phyloP scores from a whole-genome alignment of 1,284 basidiomycete genomes.

The Ustilago trichophora region DNA sequence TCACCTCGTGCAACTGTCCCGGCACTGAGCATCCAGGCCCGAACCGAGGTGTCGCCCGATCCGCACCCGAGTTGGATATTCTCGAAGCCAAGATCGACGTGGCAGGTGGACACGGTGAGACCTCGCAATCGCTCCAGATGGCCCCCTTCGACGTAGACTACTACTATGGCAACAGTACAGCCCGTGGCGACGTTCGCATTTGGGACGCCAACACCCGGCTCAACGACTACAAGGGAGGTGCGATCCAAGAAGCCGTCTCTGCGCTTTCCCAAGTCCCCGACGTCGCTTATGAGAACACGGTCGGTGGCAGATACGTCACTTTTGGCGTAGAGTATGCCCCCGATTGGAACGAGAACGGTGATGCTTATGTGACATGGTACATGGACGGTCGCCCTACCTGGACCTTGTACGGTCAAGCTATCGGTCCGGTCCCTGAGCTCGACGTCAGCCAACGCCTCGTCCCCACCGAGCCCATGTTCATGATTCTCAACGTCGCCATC shows the following conservation, averaged over 20 bases:
- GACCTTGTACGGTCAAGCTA: conserved; percentile 49
- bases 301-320: conserved; percentile 39
- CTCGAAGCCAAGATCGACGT: conserved; percentile 71
- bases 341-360: conserved; percentile 56
- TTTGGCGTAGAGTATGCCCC: conserved; percentile 66
- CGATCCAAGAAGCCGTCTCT: conserved; percentile 65
- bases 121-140: conserved; percentile 64
- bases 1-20: conserved; percentile 59
- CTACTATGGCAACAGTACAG: conserved; percentile 51
- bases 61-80: conserved; percentile 66
- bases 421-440: conserved; percentile 44
- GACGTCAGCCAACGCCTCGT: conserved; percentile 55
- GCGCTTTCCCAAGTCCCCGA: conserved; percentile 54
- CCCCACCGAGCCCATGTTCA: conserved; percentile 61
- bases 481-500: conserved; percentile 57
- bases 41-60: conserved; percentile 53
- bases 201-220: conserved; percentile 48
- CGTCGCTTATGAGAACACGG: conserved; percentile 45
- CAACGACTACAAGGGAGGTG: conserved; percentile 63
- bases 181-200: conserved; percentile 39
- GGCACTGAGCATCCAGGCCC: conserved; percentile 63
- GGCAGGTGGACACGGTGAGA: conserved; percentile 47
- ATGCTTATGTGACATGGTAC: conserved; percentile 59
- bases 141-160: conserved; percentile 65
- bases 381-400: conserved; percentile 62